phyloP scores from a whole-genome alignment of 2,329 filamentous ascomycete species.

The Harringtonia aguacate region DNA sequence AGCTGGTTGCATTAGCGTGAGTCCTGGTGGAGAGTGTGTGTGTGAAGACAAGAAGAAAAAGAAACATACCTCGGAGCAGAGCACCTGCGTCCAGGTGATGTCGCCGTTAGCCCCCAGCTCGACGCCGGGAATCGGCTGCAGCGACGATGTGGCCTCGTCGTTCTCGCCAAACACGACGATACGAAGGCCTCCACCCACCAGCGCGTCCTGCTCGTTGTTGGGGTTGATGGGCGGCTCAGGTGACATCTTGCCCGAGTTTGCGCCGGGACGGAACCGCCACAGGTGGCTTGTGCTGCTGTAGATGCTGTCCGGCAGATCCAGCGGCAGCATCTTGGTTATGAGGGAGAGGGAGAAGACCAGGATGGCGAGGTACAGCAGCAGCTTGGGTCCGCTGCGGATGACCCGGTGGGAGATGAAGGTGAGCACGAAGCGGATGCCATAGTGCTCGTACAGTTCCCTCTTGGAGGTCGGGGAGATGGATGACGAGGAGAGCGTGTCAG shows the following conservation, averaged over 20 bases:
- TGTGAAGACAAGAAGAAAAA: neutral
- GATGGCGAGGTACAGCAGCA: slow-evolving; percentile 16
- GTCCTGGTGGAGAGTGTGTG: neutral
- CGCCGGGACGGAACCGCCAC: slow-evolving; percentile 9
- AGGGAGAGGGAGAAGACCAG: slow-evolving; percentile 13
- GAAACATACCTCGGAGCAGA: slow-evolving; percentile 35
- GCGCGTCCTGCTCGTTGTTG: slow-evolving; percentile 7
- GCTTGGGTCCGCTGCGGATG: slow-evolving; percentile 17
- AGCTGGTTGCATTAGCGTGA: slow-evolving; percentile 24
- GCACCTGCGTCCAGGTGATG: slow-evolving; percentile 34
- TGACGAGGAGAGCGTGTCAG: neutral
- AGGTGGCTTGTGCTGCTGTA: slow-evolving; percentile 10
- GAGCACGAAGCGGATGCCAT: slow-evolving; percentile 9
- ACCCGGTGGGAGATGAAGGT: slow-evolving; percentile 18
- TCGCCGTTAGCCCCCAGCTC: slow-evolving; percentile 8
- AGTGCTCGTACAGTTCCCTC: neutral
- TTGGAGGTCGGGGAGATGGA: neutral
- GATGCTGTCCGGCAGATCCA: slow-evolving; percentile 11
- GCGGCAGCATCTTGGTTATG: slow-evolving; percentile 13
- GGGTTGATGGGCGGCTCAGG: neutral
- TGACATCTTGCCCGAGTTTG: neutral
- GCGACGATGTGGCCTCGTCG: slow-evolving; percentile 25
- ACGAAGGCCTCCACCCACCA: slow-evolving; percentile 25
- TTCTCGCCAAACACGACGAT: slow-evolving; percentile 43
- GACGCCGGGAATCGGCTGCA: slow-evolving; percentile 11